phyloP scores from a whole-genome alignment of 805 yeast species.

The Vanderwaltozyma yarrowii region DNA sequence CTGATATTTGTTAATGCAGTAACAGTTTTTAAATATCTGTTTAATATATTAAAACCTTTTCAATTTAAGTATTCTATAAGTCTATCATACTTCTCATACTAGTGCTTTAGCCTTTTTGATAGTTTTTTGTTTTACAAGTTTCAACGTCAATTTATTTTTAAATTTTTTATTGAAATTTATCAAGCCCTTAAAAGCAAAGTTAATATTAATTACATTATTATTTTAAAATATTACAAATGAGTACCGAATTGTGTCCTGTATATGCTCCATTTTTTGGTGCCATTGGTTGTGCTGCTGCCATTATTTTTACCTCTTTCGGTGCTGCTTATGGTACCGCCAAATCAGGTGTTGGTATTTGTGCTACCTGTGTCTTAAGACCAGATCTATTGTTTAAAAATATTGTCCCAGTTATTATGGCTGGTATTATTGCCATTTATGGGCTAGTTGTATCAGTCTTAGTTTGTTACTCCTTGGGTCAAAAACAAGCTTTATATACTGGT shows the following conservation, averaged over 20 bases:
- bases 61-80: too few species aligned
- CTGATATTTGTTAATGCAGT: too few species aligned
- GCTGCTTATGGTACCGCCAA: constrained; percentile 99
- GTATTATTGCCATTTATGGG: constrained; percentile 98
- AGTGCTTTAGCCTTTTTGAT: too few species aligned
- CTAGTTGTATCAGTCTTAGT: constrained; percentile 92
- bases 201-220: neutral
- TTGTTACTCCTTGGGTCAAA: constrained; percentile 78
- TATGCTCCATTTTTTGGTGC: constrained; percentile 93
- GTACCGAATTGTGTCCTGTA: constrained; percentile 32
- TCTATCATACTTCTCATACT: too few species aligned
- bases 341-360: constrained; percentile 99
- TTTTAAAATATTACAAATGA: constrained; percentile 9
- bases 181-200: too few species aligned
- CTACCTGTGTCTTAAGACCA: constrained; percentile 95
- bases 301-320: constrained; percentile 97
- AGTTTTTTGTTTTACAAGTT: too few species aligned
- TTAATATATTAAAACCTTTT: too few species aligned
- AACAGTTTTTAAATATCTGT: too few species aligned
- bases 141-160: too few species aligned
- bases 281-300: constrained; percentile 98
- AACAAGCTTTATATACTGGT: constrained; percentile 91
- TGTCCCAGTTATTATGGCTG: constrained; percentile 98
- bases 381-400: constrained; percentile 87
- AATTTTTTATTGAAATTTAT: too few species aligned